Base-by-base conservation (phyloP, 2,329 filamentous ascomycete genomes). In the Penicillium freii region DNA sequence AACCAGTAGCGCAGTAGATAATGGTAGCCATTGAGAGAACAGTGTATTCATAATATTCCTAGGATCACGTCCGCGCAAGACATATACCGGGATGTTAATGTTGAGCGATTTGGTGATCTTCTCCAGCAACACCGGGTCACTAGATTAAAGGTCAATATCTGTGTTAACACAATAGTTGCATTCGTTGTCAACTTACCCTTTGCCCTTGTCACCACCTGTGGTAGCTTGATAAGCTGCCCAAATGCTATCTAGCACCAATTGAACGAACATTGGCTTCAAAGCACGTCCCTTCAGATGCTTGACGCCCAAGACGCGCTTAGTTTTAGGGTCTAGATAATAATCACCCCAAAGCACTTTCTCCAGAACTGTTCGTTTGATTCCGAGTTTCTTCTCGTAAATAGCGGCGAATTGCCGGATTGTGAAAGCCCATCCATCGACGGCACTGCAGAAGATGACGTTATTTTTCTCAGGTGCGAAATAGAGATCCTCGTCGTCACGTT, bases 381-480 rank as follows among this genome's bases (percentile, higher is more conserved):
- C 93, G 7, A 99, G 83, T 74, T 99, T 99, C 80, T 92, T 96
- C 76, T 97, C 93, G 71, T 97, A 99, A 29, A 97, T 79, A 38
- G 85, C 85, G 19, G 94, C 92, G 72, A 99, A 99, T 69, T 99
- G 94, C 50, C 92, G 86, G 49, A 96, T 88, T 0, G 94, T 99
- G 69, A 99, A 99, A 3, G 94, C 94, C 94, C 94, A 99, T n/a
- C 94, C 94, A 71, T 99, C 94, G 56, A 96, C 89, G 58, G 94
- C 94, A 72, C 93, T 97, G 78, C 91, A 92, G 74, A 99, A 99
- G 62, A 99, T 97, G 73, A 99, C 94, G 70, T 99, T 99, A 75
- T 97, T 97, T 76, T 93, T 96, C 71, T 99, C 94, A 0, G 94
- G 94, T 0, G 94, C 91, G 76, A 99, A 99, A 74, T 99, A 99